These are phyloP conservation scores for Aspergillus costaricaensis DNA, from an alignment of 2,329 filamentous ascomycete species.

Conservation along the genomic window DNA sequence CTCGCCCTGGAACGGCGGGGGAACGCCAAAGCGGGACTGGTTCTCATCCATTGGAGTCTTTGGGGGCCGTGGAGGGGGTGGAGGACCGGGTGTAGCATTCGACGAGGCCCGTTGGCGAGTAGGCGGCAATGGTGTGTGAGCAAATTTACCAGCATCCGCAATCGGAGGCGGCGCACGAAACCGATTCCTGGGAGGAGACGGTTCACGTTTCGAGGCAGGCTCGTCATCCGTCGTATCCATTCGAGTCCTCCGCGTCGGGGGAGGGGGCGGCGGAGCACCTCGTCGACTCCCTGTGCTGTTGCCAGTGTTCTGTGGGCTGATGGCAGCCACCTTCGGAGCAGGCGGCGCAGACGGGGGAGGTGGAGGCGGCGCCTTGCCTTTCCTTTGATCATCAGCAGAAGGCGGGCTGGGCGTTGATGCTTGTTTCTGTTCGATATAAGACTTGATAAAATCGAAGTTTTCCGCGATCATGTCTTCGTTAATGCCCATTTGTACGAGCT, in stretches of 20 bases:
- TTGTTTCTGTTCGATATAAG: conserved; percentile 66
- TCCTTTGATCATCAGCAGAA: conserved; percentile 51
- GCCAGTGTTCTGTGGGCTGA: conserved; percentile 66
- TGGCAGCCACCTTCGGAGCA: conserved; percentile 42
- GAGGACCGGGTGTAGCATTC: conserved; percentile 58
- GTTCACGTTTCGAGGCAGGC: conserved; percentile 65
- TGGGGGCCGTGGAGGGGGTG: conserved; percentile 68
- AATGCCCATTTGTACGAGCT: conserved; percentile 65
- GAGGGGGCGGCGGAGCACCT: conserved; percentile 63
- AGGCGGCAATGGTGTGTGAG: conserved; percentile 55
- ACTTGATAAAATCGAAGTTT: conserved; percentile 68
- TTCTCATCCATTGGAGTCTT: conserved; percentile 72
- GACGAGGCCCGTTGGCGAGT: conserved; percentile 54
- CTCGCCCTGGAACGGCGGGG: conserved; percentile 74
- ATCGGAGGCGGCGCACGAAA: conserved; percentile 88
- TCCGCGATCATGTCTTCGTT: conserved; percentile 68
- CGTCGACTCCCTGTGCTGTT: conserved; percentile 53
- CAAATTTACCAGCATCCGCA: conserved; percentile 86
- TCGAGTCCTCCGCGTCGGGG: conserved; percentile 51
- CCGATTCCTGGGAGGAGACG: conserved; percentile 68
- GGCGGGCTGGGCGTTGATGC: conserved; percentile 44
- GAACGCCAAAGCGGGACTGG: conserved; percentile 69
- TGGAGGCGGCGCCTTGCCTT: conserved; percentile 61
- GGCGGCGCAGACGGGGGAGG: conserved; percentile 57
- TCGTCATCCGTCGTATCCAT: conserved; percentile 55